A percentile compares a stretch with the other conserved stretches of the same genome.
phyloP scores from a whole-genome alignment of 768 basidiomycete genomes.

The Gloeopeniophorella convolvens region DNA sequence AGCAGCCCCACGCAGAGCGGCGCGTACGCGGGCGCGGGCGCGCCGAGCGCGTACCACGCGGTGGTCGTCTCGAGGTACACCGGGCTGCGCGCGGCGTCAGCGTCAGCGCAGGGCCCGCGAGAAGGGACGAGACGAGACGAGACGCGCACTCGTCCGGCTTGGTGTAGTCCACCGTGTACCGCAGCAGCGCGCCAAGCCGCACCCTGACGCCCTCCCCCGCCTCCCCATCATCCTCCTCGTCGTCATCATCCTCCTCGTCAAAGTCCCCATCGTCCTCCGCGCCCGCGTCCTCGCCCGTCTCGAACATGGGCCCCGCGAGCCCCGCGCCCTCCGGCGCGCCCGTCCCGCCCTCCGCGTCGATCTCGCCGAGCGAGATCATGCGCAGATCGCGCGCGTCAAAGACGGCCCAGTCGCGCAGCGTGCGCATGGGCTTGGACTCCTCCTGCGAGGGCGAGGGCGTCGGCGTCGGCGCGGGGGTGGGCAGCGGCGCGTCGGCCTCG shows the following conservation, averaged over 20 bases:
- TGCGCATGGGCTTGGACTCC: constrained; percentile 49
- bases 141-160: constrained; percentile 43
- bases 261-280: constrained; percentile 27
- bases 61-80: constrained; percentile 45
- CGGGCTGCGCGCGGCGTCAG: constrained; percentile 36
- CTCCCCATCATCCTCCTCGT: constrained; percentile 22
- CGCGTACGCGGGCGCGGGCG: neutral
- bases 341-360: constrained; percentile 29
- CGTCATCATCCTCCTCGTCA: constrained; percentile 23
- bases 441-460: constrained; percentile 19
- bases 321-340: constrained; percentile 49
- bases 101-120: constrained; percentile 2
- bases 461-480: constrained; percentile 18
- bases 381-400: constrained; percentile 54
- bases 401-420: constrained; percentile 51
- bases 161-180: constrained; percentile 47
- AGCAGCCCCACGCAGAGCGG: no score
- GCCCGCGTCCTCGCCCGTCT: constrained; percentile 30
- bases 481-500: constrained; percentile 17
- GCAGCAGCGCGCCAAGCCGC: constrained; percentile 40
- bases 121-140: neutral
- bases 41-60: constrained; percentile 4
- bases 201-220: constrained; percentile 27
- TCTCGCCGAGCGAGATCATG: constrained; percentile 41
- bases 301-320: constrained; percentile 38